These are phyloP conservation scores for Breynia disticha DNA, from an alignment of 441 rosid species.

Conservation along the genomic window DNA sequence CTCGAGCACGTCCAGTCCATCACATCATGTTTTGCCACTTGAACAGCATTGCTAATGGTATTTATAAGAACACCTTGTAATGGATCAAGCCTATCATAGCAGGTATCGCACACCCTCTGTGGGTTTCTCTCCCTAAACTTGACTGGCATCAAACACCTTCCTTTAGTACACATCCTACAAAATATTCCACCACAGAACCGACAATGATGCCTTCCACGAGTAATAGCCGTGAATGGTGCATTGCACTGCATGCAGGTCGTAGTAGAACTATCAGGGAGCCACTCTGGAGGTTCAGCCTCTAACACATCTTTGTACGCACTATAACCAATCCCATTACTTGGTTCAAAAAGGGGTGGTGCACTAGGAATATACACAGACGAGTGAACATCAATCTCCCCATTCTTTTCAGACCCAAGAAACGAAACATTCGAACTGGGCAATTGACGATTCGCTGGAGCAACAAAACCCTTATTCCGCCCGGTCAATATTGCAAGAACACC, in stretches of 20 bases:
- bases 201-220: constrained; percentile 96
- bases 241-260: constrained; percentile 73
- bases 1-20: constrained; percentile 87
- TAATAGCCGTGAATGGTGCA: constrained; percentile 65
- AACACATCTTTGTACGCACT: constrained; percentile 51
- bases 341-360: constrained; percentile 87
- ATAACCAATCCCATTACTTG: constrained; percentile 37
- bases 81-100: constrained; percentile 96
- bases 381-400: constrained; percentile 70
- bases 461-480: constrained; percentile 43
- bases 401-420: constrained; percentile 62
- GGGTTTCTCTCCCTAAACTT: constrained; percentile 86
- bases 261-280: constrained; percentile 88
- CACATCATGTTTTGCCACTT: constrained; percentile 91
- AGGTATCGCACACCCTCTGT: constrained; percentile 86
- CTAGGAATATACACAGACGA: constrained; percentile 91
- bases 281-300: constrained; percentile 88
- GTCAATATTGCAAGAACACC: constrained; percentile 79
- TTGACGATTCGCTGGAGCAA: constrained; percentile 21
- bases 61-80: constrained; percentile 69
- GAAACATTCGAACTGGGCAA: constrained; percentile 57
- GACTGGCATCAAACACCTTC: constrained; percentile 71
- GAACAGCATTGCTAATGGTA: constrained; percentile 81
- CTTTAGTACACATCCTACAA: constrained; percentile 72
- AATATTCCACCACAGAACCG: constrained; percentile 92